Conservation (phyloP, 202 grass and related monocot genomes). For the Brachypodium distachyon region DNA sequence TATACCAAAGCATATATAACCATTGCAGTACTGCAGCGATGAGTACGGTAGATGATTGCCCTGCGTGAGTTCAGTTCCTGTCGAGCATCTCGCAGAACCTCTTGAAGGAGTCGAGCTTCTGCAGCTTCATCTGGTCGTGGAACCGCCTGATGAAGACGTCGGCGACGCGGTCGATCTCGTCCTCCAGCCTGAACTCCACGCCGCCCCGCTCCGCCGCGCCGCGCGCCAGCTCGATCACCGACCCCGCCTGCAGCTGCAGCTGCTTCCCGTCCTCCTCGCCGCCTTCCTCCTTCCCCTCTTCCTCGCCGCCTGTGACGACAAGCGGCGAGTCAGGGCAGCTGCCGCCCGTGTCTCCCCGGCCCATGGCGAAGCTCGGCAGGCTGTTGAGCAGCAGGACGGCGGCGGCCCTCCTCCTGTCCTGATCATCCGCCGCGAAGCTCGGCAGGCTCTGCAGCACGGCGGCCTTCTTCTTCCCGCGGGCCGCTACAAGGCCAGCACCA, state of each 20-base stretch:
- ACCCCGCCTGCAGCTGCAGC: constrained; percentile 13
- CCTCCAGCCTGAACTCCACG: constrained; percentile 64
- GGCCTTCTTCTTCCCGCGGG: constrained; percentile 8
- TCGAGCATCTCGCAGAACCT: constrained; percentile 75
- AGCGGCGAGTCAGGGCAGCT: constrained; percentile 41
- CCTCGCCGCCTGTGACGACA: not conserved
- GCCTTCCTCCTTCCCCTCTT: constrained; percentile 13
- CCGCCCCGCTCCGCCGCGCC: constrained; percentile 24
- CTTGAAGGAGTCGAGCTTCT: constrained; percentile 92
- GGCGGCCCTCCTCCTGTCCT: constrained; percentile 13
- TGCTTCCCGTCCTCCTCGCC: not conserved
- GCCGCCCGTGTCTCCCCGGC: not conserved
- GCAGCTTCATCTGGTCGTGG: constrained; percentile 73
- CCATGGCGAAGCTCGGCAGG: constrained; percentile 41
- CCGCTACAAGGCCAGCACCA: not conserved
- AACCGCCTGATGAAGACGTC: constrained; percentile 69
- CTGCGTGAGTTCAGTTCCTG: not conserved
- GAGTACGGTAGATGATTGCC: no score
- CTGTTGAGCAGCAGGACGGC: constrained; percentile 30
- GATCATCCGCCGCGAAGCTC: constrained; percentile 45
- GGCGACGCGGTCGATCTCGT: constrained; percentile 75
- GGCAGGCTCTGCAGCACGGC: constrained; percentile 44
- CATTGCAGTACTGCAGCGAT: not conserved
- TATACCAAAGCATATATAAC: not conserved
- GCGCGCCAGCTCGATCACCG: constrained; percentile 43